Conservation (phyloP, 768 basidiomycete genomes). For the Boletus subparvulus region DNA sequence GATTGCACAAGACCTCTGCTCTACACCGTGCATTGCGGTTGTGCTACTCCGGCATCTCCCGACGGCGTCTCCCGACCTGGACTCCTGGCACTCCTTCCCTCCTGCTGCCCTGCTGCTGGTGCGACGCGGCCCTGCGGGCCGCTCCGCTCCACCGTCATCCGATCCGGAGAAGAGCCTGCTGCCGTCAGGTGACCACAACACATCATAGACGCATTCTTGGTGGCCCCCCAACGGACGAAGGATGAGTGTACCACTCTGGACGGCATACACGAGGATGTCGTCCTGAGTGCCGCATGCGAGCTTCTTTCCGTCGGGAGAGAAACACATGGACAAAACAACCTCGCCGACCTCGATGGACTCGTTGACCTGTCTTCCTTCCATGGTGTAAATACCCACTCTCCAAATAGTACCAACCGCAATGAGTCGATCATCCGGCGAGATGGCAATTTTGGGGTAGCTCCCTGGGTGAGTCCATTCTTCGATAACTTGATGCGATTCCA, state of each 20-base stretch:
- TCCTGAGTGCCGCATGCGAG: neutral
- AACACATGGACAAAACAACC: neutral
- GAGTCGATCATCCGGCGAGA: slow-evolving; percentile 3
- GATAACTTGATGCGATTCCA: neutral
- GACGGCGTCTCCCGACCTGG: too few species aligned
- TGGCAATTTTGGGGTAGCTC: neutral
- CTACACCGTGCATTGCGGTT: too few species aligned
- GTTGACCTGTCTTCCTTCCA: neutral
- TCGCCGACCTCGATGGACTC: neutral
- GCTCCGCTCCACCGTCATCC: too few species aligned
- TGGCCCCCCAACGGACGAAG: neutral
- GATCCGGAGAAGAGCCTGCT: too few species aligned
- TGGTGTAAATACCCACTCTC: neutral
- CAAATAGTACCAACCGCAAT: neutral
- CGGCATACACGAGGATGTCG: neutral
- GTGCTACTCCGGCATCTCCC: too few species aligned
- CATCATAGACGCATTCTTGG: neutral
- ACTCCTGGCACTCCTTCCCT: too few species aligned
- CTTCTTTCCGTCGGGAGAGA: neutral
- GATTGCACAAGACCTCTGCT: too few species aligned
- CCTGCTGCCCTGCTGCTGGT: too few species aligned
- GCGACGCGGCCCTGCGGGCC: too few species aligned
- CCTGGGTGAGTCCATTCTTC: neutral
- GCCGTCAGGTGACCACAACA: too few species aligned
- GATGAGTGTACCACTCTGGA: neutral